phyloP scores from a whole-genome alignment of 2,329 filamentous ascomycete genomes.

The Annulohypoxylon truncatum region DNA sequence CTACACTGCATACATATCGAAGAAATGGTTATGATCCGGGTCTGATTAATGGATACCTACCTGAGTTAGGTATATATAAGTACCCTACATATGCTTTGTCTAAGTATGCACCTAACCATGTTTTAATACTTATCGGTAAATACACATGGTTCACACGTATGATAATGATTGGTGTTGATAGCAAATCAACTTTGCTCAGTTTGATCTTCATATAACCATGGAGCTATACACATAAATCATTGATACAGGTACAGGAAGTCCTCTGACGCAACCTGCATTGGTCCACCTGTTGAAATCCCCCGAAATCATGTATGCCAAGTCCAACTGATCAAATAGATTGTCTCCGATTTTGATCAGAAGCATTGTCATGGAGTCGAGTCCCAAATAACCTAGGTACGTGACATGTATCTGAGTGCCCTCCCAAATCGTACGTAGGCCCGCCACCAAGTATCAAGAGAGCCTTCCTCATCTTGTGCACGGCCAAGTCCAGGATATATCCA shows the following conservation, averaged over 20 bases:
- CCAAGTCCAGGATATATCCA: background rate
- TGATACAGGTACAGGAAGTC: background rate
- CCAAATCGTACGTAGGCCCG: background rate
- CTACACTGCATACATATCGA: too few species aligned
- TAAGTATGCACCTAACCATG: background rate
- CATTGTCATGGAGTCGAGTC: background rate
- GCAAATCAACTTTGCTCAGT: slow-evolving; percentile 1
- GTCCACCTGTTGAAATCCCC: background rate
- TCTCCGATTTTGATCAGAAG: background rate
- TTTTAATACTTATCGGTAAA: background rate
- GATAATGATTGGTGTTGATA: background rate
- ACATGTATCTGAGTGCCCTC: background rate
- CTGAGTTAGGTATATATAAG: too few species aligned
- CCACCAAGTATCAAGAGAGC: background rate
- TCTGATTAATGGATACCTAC: too few species aligned
- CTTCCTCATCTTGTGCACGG: slow-evolving; percentile 2
- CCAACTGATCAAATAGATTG: background rate
- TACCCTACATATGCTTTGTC: too few species aligned
- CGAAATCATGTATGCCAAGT: background rate
- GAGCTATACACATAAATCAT: background rate
- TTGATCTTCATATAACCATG: background rate
- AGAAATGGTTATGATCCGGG: too few species aligned
- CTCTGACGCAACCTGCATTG: background rate
- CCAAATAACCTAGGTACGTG: background rate
- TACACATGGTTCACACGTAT: background rate